Percentiles rank a stretch among this genome's conserved stretches.
phyloP scores from a whole-genome alignment of 2,329 filamentous ascomycete genomes.

The Cladosporium velox region DNA sequence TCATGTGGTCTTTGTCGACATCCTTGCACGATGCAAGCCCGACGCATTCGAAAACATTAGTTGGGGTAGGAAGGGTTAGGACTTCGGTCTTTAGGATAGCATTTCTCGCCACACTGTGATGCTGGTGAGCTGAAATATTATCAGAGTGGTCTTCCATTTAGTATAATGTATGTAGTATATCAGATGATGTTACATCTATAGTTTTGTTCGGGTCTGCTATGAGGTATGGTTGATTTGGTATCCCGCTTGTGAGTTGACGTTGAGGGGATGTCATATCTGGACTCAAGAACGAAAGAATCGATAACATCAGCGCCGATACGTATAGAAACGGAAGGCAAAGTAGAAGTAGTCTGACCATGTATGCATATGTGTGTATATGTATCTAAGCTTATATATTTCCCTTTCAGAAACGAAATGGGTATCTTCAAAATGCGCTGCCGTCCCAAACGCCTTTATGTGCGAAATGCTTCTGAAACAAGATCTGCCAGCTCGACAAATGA shows the following conservation, averaged over 20 bases:
- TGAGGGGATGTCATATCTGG: background rate
- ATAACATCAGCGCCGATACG: background rate
- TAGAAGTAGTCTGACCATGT: background rate
- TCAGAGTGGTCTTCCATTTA: background rate
- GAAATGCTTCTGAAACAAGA: background rate
- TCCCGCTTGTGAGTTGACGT: background rate
- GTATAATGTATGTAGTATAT: background rate
- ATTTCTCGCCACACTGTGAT: background rate
- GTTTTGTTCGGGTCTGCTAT: background rate
- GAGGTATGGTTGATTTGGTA: background rate
- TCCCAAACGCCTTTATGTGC: constrained; percentile 7
- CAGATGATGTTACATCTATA: background rate
- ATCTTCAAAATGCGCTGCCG: constrained; percentile 8
- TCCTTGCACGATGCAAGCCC: background rate
- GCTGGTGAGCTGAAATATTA: background rate
- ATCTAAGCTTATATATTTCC: constrained; percentile 1
- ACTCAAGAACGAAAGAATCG: background rate
- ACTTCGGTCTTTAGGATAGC: too few species aligned
- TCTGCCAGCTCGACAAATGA: background rate
- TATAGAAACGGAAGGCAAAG: background rate
- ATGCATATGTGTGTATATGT: background rate
- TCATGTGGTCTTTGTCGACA: background rate
- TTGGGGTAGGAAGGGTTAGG: constrained; percentile 3
- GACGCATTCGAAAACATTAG: background rate
- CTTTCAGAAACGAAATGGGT: constrained; percentile 15